These are phyloP conservation scores for Gentiana dahurica DNA, from an alignment of 257 asterid genomes.

Conservation along the genomic window DNA sequence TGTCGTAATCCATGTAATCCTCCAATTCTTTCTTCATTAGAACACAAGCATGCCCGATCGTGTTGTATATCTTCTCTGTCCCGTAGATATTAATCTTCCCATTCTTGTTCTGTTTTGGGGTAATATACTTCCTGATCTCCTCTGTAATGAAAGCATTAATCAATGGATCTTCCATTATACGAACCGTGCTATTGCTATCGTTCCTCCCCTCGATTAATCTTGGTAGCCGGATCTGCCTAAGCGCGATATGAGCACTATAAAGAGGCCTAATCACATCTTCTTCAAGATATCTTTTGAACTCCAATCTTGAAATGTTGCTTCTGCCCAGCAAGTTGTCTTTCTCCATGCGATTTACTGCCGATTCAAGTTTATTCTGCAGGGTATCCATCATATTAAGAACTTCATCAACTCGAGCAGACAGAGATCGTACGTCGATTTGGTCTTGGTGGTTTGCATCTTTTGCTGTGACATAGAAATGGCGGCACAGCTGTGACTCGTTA, in stretches of 20 bases:
- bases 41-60: conserved; percentile 83
- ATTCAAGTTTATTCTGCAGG: conserved; percentile 61
- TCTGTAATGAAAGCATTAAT: conserved; percentile 54
- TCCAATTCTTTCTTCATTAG: conserved; percentile 60
- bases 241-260: conserved; percentile 66
- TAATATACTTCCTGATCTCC: conserved; percentile 82
- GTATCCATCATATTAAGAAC: conserved; percentile 53
- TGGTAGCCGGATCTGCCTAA: conserved; percentile 74
- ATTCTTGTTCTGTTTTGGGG: conserved; percentile 57
- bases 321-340: conserved; percentile 19
- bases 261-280: conserved; percentile 73
- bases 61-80: conserved; percentile 42
- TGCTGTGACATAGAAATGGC: conserved; percentile 32
- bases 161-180: conserved; percentile 56
- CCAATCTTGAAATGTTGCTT: conserved; percentile 35
- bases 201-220: neutral
- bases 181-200: conserved; percentile 19
- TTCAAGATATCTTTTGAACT: conserved; percentile 55
- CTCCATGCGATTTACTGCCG: conserved; percentile 45
- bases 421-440: conserved; percentile 28
- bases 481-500: conserved; percentile 55
- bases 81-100: conserved; percentile 65
- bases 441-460: conserved; percentile 14
- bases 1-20: conserved; percentile 80
- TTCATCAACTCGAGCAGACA: conserved; percentile 46